Base-by-base conservation (phyloP, 805 yeast genomes). In the Candida montana region DNA sequence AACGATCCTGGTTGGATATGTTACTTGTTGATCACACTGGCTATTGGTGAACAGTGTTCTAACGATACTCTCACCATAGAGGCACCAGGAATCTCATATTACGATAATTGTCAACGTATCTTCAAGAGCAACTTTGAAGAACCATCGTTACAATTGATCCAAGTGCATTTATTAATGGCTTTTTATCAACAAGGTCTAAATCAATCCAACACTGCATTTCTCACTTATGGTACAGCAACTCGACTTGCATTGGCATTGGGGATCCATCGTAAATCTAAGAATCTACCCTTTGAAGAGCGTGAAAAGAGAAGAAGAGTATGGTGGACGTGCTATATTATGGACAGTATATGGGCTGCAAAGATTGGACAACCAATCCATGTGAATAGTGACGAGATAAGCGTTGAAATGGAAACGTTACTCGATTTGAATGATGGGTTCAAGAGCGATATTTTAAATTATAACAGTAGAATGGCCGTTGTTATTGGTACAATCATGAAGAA, bases 261-360 rank as follows among this genome's bases (percentile, higher is more conserved):
- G 3, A 48, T 62, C 19, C 69, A 65, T 49, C 49, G 58, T 31
- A 58, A 56, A 27, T 41, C 47, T 10, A 43, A 46, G 11, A 45
- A 48, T 11, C 35, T 53, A 12, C 45, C 53, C 12, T 12, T 40
- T 5, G 47, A 44, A 20, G 63, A 61, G 34, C 48, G 51, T 17
- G 63, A 65, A 23, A 57, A 59, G 37, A 49, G 67, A 19, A 57
- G 64, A 43, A 54, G 65, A 35, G 50, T 64, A 4, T 66, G 69
- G 69, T 66, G 71, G 71, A 63, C 71, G 10, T 59, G 61, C 17
- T 64, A 58, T 45, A 54, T 61, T 6, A 52, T 65, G 50, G 67
- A 64, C 37, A 57, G 62, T 17, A 54, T 61, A 18, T 65, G 68
- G 51, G 57, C 64, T n/a, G 63, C 68, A 4, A 59, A 65, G 30